These are phyloP conservation scores for Alternaria sp. DNA, from an alignment of 2,329 filamentous ascomycete species.

Conservation along the genomic window DNA sequence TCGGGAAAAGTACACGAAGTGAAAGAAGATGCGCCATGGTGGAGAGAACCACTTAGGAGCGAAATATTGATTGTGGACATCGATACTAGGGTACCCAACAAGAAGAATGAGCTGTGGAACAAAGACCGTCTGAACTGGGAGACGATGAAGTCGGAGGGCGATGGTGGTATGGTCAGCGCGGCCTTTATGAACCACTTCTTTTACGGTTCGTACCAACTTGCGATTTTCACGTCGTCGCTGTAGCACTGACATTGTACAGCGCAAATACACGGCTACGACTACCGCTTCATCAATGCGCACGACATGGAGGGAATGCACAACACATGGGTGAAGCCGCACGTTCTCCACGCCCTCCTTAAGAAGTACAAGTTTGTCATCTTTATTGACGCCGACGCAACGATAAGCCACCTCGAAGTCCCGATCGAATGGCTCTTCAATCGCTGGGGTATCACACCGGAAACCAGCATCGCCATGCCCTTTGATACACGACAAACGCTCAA, in stretches of 20 bases:
- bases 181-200: constrained; percentile 53
- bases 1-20: constrained; percentile 18
- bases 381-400: constrained; percentile 55
- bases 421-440: constrained; percentile 59
- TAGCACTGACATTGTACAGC: constrained; percentile 25
- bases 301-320: constrained; percentile 46
- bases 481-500: constrained; percentile 37
- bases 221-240: neutral
- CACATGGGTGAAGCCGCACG: constrained; percentile 53
- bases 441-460: constrained; percentile 53
- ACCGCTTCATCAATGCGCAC: constrained; percentile 51
- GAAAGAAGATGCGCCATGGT: constrained; percentile 29
- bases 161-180: constrained; percentile 46
- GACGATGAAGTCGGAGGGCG: constrained; percentile 27
- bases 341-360: constrained; percentile 49
- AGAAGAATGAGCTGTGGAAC: constrained; percentile 34
- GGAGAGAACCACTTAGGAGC: constrained; percentile 34
- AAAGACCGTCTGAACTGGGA: constrained; percentile 33
- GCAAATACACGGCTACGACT: constrained; percentile 57
- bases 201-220: constrained; percentile 31
- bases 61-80: constrained; percentile 42
- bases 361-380: constrained; percentile 54
- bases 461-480: constrained; percentile 53
- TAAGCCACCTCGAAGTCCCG: constrained; percentile 54
- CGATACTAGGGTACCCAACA: constrained; percentile 36